Base-by-base conservation (phyloP, 2,329 filamentous ascomycete species). In the Fusarium setosum region DNA sequence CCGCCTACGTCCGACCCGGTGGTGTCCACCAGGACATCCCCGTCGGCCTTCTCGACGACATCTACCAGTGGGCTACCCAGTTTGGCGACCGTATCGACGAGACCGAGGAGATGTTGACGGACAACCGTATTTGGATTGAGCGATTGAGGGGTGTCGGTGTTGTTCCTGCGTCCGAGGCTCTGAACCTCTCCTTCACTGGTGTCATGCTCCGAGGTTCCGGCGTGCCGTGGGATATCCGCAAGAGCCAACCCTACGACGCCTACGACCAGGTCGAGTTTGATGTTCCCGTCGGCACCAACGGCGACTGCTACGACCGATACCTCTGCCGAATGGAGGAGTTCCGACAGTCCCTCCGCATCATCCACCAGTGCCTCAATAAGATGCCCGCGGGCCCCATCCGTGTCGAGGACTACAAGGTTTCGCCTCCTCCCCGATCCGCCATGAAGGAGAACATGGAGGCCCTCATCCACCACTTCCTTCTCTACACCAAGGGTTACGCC, bases 361-460 rank as follows among this genome's bases (percentile, higher is more conserved):
- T 99, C 77, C 91, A 97, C 86, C 96, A 99, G 82, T 99, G 96
- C 81, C 84, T 99, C 73, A 98, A 99, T 87, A 93, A 99, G 85
- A 99, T 99, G 93, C 95, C 96, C 47, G 87, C 92, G 47, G 96
- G 96, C 24, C 96, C 96, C 51, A 88, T 98, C 76, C 92, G 95
- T 71, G 93, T 97, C 38, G 96, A 99, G 82, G 96, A 99, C 82
- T 99, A 98, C 89, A 99, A 99, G 88, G 88, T 99, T 75, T 92
- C 93, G 4, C 96, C 96, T 20, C 96, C 96, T 64, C 96, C 96
- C n/a, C 90, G 96, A 75, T 86, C 93, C 41, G 96, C 96, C 75
- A 99, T 99, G 96, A 99, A 99, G 88, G 96, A 99, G 88, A 99
- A 99, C 85, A 99, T 99, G 96, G 96, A 99, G 84, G 94, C 96